Conservation (phyloP, 1,284 basidiomycete species). For the Puccinia hordei region DNA sequence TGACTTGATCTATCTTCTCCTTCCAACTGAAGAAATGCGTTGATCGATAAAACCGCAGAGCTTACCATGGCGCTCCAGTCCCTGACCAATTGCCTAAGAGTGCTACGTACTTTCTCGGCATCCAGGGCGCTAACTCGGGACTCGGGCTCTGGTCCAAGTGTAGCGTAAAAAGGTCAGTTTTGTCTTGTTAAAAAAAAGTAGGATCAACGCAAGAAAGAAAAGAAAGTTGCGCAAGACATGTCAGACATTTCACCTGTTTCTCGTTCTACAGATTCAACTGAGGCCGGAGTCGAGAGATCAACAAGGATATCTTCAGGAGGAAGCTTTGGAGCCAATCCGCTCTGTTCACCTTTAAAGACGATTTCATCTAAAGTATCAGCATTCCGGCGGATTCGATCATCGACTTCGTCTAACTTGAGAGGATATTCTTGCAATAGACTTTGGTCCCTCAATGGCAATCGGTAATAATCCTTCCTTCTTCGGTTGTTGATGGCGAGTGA, state of each 20-base stretch:
- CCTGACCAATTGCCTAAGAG: conserved; percentile 82
- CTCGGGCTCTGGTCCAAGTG: conserved; percentile 1
- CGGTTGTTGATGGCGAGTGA: conserved; percentile 39
- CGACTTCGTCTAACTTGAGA: conserved; percentile 36
- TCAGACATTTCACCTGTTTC: conserved; percentile 12
- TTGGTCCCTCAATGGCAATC: conserved; percentile 32
- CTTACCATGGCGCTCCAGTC: conserved; percentile 83
- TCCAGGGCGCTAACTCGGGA: conserved; percentile 9
- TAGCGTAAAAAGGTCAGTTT: not conserved
- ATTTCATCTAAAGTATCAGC: conserved; percentile 40
- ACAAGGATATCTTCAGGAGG: not conserved
- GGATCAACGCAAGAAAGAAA: not conserved
- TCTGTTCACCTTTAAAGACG: conserved; percentile 23
- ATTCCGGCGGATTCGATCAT: conserved; percentile 43
- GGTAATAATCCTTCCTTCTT: conserved; percentile 39
- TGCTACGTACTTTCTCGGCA: conserved; percentile 64
- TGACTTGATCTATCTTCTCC: not conserved
- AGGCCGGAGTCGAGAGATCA: not conserved
- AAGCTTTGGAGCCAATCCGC: conserved; percentile 22
- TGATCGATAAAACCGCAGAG: conserved; percentile 5
- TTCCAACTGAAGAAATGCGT: not conserved
- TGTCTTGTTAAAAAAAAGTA: not conserved
- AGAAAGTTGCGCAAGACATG: not conserved
- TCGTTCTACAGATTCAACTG: not conserved
- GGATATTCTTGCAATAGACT: conserved; percentile 17